Percentiles rank a stretch among this genome's conserved stretches.
These are phyloP conservation scores for Fusarium irregulare DNA, from an alignment of 2,329 filamentous ascomycete species.

Conservation along the genomic window DNA sequence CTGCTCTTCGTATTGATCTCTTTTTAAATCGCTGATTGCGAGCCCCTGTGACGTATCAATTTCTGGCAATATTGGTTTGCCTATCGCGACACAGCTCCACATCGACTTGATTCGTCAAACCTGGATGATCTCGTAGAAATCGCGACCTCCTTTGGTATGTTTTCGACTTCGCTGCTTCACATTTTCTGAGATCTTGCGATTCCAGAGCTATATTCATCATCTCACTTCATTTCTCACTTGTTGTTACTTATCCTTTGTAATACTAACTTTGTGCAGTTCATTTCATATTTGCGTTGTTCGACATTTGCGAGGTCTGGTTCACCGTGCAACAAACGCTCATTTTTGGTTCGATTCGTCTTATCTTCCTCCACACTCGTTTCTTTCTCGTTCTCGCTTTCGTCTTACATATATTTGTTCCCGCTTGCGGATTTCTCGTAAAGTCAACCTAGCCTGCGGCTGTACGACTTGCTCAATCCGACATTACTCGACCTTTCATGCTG, in stretches of 20 bases:
- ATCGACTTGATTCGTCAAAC: conserved; percentile 2
- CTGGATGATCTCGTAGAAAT: conserved; percentile 21
- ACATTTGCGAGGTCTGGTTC: conserved; percentile 41
- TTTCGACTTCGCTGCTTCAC: conserved; percentile 8
- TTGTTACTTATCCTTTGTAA: conserved; percentile 20
- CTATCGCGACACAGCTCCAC: not conserved
- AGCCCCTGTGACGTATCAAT: conserved; percentile 26
- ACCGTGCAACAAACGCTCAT: conserved; percentile 40
- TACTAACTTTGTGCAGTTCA: conserved; percentile 37
- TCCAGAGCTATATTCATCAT: conserved; percentile 23
- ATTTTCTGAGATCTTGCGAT: conserved; percentile 15
- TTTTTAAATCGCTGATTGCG: conserved; percentile 41
- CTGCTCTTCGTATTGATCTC: conserved; percentile 22
- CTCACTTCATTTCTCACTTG: conserved; percentile 33
- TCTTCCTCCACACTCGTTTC: conserved; percentile 38
- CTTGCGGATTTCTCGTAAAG: conserved; percentile 31
- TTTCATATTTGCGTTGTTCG: conserved; percentile 37
- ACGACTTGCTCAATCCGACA: conserved; percentile 35
- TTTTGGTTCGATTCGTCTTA: conserved; percentile 35
- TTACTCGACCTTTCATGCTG: conserved; percentile 42
- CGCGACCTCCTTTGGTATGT: conserved; percentile 28
- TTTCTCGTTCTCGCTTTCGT: conserved; percentile 19
- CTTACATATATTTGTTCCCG: conserved; percentile 5
- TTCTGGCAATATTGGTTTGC: conserved; percentile 2
- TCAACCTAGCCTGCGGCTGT: conserved; percentile 34